These are phyloP conservation scores for Amyloporia xantha DNA, from an alignment of 768 basidiomycete species.

Conservation along the genomic window DNA sequence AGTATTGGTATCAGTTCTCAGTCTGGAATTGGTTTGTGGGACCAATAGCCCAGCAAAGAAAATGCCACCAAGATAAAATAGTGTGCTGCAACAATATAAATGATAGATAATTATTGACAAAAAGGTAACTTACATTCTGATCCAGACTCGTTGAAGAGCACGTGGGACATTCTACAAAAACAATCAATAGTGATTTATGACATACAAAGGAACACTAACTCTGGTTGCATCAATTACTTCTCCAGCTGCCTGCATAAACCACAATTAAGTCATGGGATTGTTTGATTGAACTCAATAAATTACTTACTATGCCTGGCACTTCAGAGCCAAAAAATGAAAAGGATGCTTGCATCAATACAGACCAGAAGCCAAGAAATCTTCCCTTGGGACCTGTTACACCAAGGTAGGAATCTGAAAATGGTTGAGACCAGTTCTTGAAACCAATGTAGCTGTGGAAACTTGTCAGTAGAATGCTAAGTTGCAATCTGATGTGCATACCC, in stretches of 20 bases:
- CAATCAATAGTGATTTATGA: neutral
- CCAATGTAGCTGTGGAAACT: conserved; percentile 9
- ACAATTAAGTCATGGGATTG: neutral
- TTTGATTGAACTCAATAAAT: neutral
- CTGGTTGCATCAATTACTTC: conserved; percentile 24
- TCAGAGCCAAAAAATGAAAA: conserved; percentile 37
- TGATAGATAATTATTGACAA: neutral
- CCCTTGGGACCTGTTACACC: conserved; percentile 32
- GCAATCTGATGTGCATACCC: conserved; percentile 6
- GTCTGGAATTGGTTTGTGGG: conserved; percentile 27
- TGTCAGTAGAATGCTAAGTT: neutral
- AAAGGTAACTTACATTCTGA: conserved; percentile 16
- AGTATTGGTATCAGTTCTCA: conserved; percentile 26
- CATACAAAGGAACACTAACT: conserved; percentile 4
- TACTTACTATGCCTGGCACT: conserved; percentile 20
- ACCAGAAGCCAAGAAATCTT: conserved; percentile 23
- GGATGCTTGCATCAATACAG: conserved; percentile 25
- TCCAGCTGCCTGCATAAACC: conserved; percentile 19
- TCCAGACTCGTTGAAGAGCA: conserved; percentile 21
- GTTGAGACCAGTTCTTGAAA: conserved; percentile 17
- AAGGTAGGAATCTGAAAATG: conserved; percentile 15
- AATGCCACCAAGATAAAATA: conserved; percentile 38
- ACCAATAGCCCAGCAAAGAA: conserved; percentile 39
- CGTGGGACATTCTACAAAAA: conserved; percentile 21
- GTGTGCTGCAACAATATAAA: conserved; percentile 11